phyloP scores from a whole-genome alignment of 2,329 filamentous ascomycete species.

The Calonectria montana region DNA sequence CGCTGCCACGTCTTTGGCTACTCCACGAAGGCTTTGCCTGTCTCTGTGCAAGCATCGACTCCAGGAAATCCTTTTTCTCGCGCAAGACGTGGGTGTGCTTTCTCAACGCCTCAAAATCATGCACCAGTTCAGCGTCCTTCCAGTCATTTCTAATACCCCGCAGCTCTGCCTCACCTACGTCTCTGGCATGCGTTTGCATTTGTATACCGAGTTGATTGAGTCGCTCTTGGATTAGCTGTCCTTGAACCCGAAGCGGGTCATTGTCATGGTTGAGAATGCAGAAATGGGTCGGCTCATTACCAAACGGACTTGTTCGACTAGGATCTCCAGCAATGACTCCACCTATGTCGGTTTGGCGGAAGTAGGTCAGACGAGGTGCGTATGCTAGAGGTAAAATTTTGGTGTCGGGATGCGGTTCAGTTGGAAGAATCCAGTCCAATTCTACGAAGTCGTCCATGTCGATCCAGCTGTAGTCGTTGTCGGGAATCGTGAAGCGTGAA shows the following conservation, averaged over 20 bases:
- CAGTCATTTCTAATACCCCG: constrained; percentile 65
- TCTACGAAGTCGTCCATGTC: constrained; percentile 99
- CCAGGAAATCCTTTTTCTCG: constrained; percentile 69
- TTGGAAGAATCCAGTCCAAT: constrained; percentile 93
- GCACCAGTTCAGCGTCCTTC: constrained; percentile 62
- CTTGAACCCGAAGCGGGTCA: constrained; percentile 89
- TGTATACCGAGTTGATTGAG: constrained; percentile 83
- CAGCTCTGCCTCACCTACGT: constrained; percentile 81
- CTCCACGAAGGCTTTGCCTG: constrained; percentile 49
- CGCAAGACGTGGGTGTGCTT: constrained; percentile 66
- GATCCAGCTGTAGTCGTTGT: constrained; percentile 96
- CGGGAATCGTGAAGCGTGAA: constrained; percentile 93
- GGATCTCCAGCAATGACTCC: constrained; percentile 83
- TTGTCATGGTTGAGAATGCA: constrained; percentile 95
- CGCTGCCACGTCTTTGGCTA: constrained; percentile 41
- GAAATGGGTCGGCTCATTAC: constrained; percentile 90
- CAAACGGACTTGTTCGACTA: constrained; percentile 88
- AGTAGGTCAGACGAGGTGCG: constrained; percentile 96
- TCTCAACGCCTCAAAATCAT: constrained; percentile 70
- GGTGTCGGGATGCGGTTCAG: constrained; percentile 90
- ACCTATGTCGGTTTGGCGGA: constrained; percentile 93
- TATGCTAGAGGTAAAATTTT: constrained; percentile 94
- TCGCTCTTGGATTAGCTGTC: constrained; percentile 83
- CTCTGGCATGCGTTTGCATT: constrained; percentile 77
- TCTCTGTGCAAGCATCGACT: constrained; percentile 67